Conservation (phyloP, 495 filamentous ascomycete species). For the Penicillium cataractarum region DNA sequence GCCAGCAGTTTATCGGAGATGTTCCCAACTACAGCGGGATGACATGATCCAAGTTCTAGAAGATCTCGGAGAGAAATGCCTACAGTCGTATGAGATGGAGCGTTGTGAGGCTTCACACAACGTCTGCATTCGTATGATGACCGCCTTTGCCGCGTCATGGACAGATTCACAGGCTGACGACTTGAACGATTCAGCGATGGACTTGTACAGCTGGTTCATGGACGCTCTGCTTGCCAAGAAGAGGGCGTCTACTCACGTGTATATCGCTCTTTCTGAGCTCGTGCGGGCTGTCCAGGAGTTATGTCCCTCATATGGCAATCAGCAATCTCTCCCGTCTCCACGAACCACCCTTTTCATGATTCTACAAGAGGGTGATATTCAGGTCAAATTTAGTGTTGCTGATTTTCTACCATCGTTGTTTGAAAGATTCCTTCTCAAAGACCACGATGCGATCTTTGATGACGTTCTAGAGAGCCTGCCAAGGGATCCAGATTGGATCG, state of each 20-base stretch:
- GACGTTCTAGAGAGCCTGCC: constrained; percentile 77
- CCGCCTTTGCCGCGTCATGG: constrained; percentile 67
- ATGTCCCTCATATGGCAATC: constrained; percentile 63
- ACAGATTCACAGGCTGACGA: constrained; percentile 52
- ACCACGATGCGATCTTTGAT: constrained; percentile 79
- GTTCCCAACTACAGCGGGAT: constrained; percentile 34
- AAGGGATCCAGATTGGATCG: constrained; percentile 65
- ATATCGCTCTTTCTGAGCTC: constrained; percentile 65
- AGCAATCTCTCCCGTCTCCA: constrained; percentile 62
- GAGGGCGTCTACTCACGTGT: constrained; percentile 67
- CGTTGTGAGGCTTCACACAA: constrained; percentile 77
- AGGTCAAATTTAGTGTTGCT: constrained; percentile 76
- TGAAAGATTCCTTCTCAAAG: constrained; percentile 71
- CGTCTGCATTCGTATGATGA: constrained; percentile 71
- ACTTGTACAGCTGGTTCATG: constrained; percentile 82
- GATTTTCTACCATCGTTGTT: constrained; percentile 74
- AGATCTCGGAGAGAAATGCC: constrained; percentile 59
- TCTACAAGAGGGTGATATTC: constrained; percentile 64
- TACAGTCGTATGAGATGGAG: constrained; percentile 65
- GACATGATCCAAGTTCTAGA: constrained; percentile 52
- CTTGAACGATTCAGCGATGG: constrained; percentile 64
- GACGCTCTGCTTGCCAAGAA: constrained; percentile 62
- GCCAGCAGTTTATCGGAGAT: constrained; percentile 46
- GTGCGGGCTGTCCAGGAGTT: constrained; percentile 67
- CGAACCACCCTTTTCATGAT: constrained; percentile 76